Percentiles rank a stretch among this genome's conserved stretches.
These are phyloP conservation scores for Hirschioporus abietinus DNA, from an alignment of 768 basidiomycete species.

Conservation along the genomic window DNA sequence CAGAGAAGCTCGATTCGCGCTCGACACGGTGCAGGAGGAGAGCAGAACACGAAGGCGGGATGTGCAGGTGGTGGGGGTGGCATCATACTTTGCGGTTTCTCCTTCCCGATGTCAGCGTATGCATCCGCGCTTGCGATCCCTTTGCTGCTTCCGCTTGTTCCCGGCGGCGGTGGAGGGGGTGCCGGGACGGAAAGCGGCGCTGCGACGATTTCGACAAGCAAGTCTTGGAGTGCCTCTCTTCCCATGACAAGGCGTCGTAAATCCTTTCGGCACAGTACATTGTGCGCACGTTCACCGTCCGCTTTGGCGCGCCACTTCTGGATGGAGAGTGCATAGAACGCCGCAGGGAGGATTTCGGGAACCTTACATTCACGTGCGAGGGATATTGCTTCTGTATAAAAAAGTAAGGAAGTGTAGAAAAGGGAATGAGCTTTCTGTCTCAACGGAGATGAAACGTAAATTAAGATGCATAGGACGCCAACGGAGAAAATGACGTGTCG, in stretches of 20 bases:
- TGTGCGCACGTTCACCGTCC: constrained; percentile 26
- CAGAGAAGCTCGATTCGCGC: constrained; percentile 11
- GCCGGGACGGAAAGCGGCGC: constrained; percentile 8
- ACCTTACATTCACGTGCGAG: constrained; percentile 31
- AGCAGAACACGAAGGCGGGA: neutral
- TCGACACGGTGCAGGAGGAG: constrained; percentile 10
- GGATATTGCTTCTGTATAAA: constrained; percentile 26
- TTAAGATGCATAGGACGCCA: neutral
- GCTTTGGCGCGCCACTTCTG: constrained; percentile 22
- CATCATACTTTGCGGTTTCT: neutral
- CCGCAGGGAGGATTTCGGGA: constrained; percentile 33
- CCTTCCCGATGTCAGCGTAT: neutral
- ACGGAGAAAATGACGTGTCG: neutral
- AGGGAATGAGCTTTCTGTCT: neutral
- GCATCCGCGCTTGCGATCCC: neutral
- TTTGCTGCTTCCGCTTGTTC: neutral
- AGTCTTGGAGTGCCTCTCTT: constrained; percentile 25
- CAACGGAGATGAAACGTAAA: neutral
- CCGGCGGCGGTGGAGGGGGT: constrained; percentile 4
- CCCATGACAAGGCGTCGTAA: constrained; percentile 28
- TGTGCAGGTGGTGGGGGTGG: neutral
- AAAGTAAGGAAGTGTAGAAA: neutral
- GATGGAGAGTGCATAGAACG: constrained; percentile 34
- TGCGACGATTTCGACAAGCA: constrained; percentile 15
- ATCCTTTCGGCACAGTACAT: constrained; percentile 23